Evolutionary conservation across 345 rosid species (phyloP).

Genomic region (Syzygium aromaticum): DNA sequence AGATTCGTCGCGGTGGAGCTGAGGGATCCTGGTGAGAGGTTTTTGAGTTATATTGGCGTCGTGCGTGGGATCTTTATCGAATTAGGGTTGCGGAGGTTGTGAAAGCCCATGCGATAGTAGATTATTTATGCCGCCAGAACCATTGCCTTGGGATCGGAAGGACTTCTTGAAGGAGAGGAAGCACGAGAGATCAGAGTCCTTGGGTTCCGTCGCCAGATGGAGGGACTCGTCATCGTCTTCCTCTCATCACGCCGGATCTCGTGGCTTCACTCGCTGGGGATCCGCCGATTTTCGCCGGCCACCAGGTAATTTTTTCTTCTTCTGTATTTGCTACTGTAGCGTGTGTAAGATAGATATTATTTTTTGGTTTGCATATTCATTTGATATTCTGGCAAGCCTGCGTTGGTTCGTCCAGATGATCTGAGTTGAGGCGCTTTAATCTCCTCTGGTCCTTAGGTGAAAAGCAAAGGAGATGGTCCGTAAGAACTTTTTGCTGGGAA

Average conservation of each 20-base stretch:
- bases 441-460: background rate
- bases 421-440: background rate
- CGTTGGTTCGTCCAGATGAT: background rate
- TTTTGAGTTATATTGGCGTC: background rate
- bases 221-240: conserved; percentile 40
- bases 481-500: background rate
- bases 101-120: conserved; percentile 35
- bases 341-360: background rate
- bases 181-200: conserved; percentile 66
- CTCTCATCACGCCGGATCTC: conserved; percentile 33
- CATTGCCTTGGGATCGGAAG: conserved; percentile 88
- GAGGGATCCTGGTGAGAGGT: background rate
- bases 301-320: conserved; percentile 29
- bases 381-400: background rate
- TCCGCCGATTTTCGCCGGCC: conserved; percentile 74
- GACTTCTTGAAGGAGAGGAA: conserved; percentile 79
- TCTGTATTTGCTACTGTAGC: background rate
- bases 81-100: conserved; percentile 9
- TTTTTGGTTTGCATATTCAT: background rate
- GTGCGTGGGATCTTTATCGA: background rate
- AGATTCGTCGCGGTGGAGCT: background rate
- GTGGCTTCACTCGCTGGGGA: conserved; percentile 56
- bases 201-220: conserved; percentile 63
- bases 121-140: conserved; percentile 90
- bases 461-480: background rate